These are phyloP conservation scores for Mycena rosella DNA, from an alignment of 768 basidiomycete genomes.

Conservation along the genomic window DNA sequence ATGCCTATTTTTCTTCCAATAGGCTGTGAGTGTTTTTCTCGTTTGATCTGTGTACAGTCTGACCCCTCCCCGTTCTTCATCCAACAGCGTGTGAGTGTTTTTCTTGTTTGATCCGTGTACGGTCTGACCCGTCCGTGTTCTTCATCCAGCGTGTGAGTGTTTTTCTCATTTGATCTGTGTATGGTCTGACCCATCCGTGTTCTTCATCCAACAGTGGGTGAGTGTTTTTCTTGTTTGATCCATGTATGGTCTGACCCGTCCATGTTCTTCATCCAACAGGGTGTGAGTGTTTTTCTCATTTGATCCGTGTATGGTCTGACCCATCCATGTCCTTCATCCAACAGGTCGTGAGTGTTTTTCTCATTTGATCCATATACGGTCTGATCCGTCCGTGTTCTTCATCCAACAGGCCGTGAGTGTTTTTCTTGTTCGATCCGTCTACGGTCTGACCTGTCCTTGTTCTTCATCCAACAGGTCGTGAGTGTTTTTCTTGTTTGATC, in stretches of 20 bases:
- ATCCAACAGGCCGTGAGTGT: not conserved
- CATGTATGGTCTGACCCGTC: not conserved
- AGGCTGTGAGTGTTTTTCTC: not conserved
- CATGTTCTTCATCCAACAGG: not conserved
- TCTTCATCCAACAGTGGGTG: not conserved
- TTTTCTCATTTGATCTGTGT: not conserved
- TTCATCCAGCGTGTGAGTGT: not conserved
- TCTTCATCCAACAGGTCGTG: no score
- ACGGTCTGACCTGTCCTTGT: not conserved
- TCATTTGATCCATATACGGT: not conserved
- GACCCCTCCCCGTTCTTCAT: not conserved
- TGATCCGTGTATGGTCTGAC: not conserved
- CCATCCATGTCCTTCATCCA: not conserved
- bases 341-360: not conserved
- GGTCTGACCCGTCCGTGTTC: not conserved
- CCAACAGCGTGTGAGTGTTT: not conserved
- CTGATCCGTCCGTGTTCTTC: not conserved
- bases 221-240: not conserved
- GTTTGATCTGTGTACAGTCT: not conserved
- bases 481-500: not conserved
- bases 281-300: not conserved
- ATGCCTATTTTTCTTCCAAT: not conserved
- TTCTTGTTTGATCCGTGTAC: not conserved
- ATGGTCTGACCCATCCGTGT: not conserved
- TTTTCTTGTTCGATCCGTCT: not conserved